Conservation (phyloP, 345 rosid genomes). For the Cardamine chenopodiifolia region DNA sequence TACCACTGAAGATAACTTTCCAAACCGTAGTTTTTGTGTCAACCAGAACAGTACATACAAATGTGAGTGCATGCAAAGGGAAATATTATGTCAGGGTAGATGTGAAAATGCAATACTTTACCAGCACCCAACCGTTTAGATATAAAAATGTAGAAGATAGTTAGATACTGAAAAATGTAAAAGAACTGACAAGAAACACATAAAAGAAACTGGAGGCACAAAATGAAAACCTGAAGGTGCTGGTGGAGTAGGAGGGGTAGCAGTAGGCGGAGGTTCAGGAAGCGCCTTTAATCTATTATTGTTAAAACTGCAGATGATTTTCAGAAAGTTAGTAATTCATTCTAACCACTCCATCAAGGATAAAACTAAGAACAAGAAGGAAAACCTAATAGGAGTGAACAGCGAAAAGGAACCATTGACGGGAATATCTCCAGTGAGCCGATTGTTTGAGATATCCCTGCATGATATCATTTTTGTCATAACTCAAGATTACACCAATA, state of each 20-base stretch:
- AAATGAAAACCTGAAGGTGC: constrained; percentile 53
- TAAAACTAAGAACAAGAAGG: constrained; percentile 18
- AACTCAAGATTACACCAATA: constrained; percentile 7
- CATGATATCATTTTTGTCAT: constrained; percentile 33
- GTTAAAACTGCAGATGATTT: constrained; percentile 59
- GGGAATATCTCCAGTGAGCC: constrained; percentile 66
- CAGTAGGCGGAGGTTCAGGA: constrained; percentile 39
- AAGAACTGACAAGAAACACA: not conserved
- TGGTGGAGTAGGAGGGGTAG: constrained; percentile 17
- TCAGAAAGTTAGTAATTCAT: constrained; percentile 35
- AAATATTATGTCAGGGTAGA: not conserved
- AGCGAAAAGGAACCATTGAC: constrained; percentile 79
- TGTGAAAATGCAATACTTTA: not conserved
- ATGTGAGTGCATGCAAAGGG: not conserved
- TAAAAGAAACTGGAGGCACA: constrained; percentile 19
- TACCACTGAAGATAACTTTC: no score
- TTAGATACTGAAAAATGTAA: not conserved
- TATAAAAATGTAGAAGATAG: not conserved
- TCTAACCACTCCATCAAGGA: constrained; percentile 12
- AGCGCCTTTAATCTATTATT: constrained; percentile 37
- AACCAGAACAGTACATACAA: no score
- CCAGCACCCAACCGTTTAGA: not conserved
- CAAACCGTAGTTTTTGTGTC: no score
- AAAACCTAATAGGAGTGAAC: constrained; percentile 76
- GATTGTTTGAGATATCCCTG: constrained; percentile 86